Evolutionary conservation across 2,329 filamentous ascomycete genomes (phyloP), one percentile per base, ranked within the genome.

Genomic region (Cordyceps tenuipes): DNA sequence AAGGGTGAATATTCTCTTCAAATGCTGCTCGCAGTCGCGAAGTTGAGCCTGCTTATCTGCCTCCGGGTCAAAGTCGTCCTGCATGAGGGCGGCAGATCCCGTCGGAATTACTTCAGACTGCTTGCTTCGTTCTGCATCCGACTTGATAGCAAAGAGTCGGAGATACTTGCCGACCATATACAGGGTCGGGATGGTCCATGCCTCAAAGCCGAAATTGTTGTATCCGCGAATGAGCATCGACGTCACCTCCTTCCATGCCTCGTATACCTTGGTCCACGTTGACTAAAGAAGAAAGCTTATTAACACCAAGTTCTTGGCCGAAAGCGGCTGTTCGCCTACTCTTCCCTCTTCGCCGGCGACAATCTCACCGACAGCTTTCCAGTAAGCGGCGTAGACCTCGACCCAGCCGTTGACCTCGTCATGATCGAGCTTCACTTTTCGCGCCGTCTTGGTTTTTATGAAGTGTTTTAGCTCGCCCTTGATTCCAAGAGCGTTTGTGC

Each of bases 161-260:
- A 99, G 75, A 70, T 95, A 91, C 73, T 91, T 96, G 59, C 91
- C 92, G 26, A 88, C 86, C 57, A 89, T 82, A 69, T 97, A 97
- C 44, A 99, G 79, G 69, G 90, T 92, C 3, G 94, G 92, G 56
- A 99, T 85, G 0, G 91, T 94, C 93, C 94, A 99, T 36, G 91
- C 87, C 64, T 90, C 86, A 67, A 97, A 90, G 3, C 83, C 82
- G 59, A 81, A 79, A 64, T 82, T 87, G 41, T 86, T 87, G 71
- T 97, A 97, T 36, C 91, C 91, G 65, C 91, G 84, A 61, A 92
- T 86, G 44, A 97, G 78, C 52, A 80, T 78, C 63, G 88, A 89
- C 50, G 89, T 84, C 63, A 97, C 70, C 46, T 96, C 90, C 69
- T 90, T 95, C 92, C 94, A 97, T 12, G 86, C 77, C 63, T 91